phyloP scores from a whole-genome alignment of 2,329 filamentous ascomycete genomes.

The Aspergillus sp. region DNA sequence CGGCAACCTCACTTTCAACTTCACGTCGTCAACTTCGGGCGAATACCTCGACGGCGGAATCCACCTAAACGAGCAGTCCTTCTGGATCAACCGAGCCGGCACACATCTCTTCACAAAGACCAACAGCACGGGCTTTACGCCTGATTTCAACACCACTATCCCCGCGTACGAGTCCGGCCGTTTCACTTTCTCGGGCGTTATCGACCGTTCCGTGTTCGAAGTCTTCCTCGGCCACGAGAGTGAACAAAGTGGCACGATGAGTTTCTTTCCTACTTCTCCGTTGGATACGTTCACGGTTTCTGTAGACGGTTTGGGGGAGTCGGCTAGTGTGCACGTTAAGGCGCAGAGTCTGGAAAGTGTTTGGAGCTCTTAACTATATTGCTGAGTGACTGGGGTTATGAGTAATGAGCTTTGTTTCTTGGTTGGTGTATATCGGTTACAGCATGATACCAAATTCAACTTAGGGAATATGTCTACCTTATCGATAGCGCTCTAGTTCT shows the following conservation, averaged over 20 bases:
- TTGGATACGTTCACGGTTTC: conserved; percentile 20
- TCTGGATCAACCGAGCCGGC: conserved; percentile 45
- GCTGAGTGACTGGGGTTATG: neutral
- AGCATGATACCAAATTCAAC: no score
- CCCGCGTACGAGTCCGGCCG: conserved; percentile 17
- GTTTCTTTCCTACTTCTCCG: conserved; percentile 42
- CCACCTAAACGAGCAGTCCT: conserved; percentile 42
- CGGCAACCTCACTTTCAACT: conserved; percentile 46
- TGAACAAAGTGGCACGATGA: conserved; percentile 42
- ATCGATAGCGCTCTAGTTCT: no score
- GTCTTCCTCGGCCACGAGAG: conserved; percentile 46
- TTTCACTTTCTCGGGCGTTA: conserved; percentile 41
- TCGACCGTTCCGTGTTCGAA: conserved; percentile 50
- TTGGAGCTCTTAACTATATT: neutral
- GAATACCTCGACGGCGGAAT: conserved; percentile 45
- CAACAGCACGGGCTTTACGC: conserved; percentile 48
- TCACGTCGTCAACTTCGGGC: conserved; percentile 42
- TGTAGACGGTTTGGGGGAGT: conserved; percentile 2
- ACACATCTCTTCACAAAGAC: conserved; percentile 37
- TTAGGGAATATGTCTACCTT: no score
- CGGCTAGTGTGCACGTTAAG: conserved; percentile 14
- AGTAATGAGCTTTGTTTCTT: neutral
- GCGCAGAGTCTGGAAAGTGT: conserved; percentile 33
- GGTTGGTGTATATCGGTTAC: no score
- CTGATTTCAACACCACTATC: conserved; percentile 41